These are phyloP conservation scores for Nowakowskiella sp. DNA, from an alignment of 192 early-diverging fungal species.

Conservation along the genomic window DNA sequence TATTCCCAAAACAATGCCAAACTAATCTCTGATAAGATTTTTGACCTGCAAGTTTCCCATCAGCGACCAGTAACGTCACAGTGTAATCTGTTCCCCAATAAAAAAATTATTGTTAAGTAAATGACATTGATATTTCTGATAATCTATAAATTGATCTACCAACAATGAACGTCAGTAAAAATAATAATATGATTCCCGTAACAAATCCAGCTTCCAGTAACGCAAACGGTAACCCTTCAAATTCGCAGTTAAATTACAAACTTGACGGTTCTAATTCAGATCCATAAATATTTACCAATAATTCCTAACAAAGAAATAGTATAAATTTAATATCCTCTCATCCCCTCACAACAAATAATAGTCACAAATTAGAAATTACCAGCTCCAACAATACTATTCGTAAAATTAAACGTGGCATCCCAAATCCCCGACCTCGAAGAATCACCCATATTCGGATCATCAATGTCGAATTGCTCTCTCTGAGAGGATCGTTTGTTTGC, in stretches of 20 bases:
- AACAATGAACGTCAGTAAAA: slow-evolving; percentile 47
- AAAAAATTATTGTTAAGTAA: slow-evolving; percentile 1
- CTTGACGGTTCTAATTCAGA: background rate
- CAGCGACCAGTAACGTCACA: slow-evolving; percentile 57
- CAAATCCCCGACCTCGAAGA: slow-evolving; percentile 14
- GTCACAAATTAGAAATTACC: slow-evolving; percentile 40
- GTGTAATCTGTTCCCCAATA: slow-evolving; percentile 35
- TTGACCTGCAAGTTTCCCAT: slow-evolving; percentile 68
- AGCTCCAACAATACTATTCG: slow-evolving; percentile 90
- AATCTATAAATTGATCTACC: slow-evolving; percentile 32
- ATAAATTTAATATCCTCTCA: background rate
- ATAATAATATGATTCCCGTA: slow-evolving; percentile 43
- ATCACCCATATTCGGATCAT: too few species aligned
- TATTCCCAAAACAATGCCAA: slow-evolving; percentile 69
- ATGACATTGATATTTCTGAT: slow-evolving; percentile 3
- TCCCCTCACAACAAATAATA: background rate
- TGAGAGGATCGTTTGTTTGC: too few species aligned
- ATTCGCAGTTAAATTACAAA: too few species aligned
- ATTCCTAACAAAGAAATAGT: slow-evolving; percentile 5
- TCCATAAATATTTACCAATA: too few species aligned
- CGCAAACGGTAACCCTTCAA: slow-evolving; percentile 74
- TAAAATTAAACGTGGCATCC: slow-evolving; percentile 67
- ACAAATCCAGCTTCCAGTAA: slow-evolving; percentile 71
- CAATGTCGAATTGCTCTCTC: too few species aligned
- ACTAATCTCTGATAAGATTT: slow-evolving; percentile 79